Evolutionary conservation across 768 basidiomycete genomes (phyloP).

Genomic region (Suillus weaverae): DNA sequence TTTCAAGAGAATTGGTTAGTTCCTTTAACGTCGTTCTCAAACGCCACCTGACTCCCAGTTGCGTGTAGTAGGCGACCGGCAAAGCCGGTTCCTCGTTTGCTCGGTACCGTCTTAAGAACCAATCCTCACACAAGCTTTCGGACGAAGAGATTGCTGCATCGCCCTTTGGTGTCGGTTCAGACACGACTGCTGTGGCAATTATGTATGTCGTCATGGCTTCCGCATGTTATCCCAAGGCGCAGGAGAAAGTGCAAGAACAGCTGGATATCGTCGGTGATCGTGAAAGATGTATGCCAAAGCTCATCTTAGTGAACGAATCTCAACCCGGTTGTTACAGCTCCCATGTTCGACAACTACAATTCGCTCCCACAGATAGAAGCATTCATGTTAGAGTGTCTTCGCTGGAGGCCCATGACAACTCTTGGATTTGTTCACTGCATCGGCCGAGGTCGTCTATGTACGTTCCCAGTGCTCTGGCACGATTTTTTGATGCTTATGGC

Average conservation of each 20-base stretch:
- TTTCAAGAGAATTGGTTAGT: conserved; percentile 45
- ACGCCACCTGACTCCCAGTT: conserved; percentile 14
- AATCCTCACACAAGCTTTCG: conserved; percentile 51
- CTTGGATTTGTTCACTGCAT: conserved; percentile 64
- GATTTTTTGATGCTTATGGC: background rate
- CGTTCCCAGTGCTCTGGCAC: conserved; percentile 7
- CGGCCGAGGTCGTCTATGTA: conserved; percentile 64
- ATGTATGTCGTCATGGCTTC: conserved; percentile 56
- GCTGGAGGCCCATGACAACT: conserved; percentile 42
- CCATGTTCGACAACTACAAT: conserved; percentile 39
- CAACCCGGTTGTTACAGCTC: conserved; percentile 29
- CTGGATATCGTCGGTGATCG: conserved; percentile 52
- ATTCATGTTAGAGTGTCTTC: conserved; percentile 40
- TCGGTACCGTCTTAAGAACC: conserved; percentile 57
- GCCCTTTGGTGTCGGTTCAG: conserved; percentile 66
- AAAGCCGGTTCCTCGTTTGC: conserved; percentile 46
- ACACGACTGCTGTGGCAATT: conserved; percentile 63
- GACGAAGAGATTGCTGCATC: conserved; percentile 58
- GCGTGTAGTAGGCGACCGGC: conserved; percentile 14
- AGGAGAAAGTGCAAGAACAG: conserved; percentile 50
- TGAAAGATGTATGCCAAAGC: conserved; percentile 25
- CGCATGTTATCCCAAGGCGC: conserved; percentile 54
- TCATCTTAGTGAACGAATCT: background rate
- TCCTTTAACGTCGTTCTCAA: background rate
- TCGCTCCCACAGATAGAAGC: conserved; percentile 38